Conservation (phyloP, 306 rosid genomes). For the Corylus americana region DNA sequence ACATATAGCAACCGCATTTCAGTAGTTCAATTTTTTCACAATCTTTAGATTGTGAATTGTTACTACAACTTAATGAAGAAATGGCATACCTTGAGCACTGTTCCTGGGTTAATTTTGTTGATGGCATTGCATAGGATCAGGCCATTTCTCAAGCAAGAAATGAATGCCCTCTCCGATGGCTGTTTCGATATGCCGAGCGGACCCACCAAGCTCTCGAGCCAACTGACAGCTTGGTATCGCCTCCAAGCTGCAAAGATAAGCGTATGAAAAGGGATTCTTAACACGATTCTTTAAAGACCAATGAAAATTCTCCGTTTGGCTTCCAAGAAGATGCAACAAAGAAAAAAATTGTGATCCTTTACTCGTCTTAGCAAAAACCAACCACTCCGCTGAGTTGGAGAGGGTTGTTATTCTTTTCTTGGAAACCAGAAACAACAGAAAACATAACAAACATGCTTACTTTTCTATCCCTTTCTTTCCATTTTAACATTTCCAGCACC, state of each 20-base stretch:
- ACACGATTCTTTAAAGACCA: constrained; percentile 8
- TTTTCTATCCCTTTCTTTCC: neutral
- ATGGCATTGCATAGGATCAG: constrained; percentile 75
- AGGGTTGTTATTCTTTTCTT: neutral
- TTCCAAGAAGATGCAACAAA: neutral
- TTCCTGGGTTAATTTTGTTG: constrained; percentile 90
- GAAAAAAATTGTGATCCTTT: neutral
- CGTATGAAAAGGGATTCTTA: neutral
- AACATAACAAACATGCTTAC: neutral
- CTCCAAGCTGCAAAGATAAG: constrained; percentile 67
- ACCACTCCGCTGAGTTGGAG: neutral
- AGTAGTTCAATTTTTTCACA: neutral
- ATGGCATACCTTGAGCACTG: constrained; percentile 70
- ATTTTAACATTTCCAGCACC: neutral
- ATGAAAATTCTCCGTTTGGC: neutral
- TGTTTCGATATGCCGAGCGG: constrained; percentile 63
- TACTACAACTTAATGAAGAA: neutral
- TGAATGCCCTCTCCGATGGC: constrained; percentile 79
- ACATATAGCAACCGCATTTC: neutral
- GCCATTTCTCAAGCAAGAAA: constrained; percentile 95
- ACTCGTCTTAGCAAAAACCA: neutral
- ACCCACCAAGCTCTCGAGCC: constrained; percentile 84
- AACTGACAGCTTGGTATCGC: constrained; percentile 76
- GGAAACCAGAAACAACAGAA: neutral
- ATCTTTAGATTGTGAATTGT: neutral